A percentile compares a stretch with the other conserved stretches of the same genome.
Evolutionary conservation across 23 red algal genomes (phyloP).

Genomic region (Gracilaria vermiculophylla): DNA sequence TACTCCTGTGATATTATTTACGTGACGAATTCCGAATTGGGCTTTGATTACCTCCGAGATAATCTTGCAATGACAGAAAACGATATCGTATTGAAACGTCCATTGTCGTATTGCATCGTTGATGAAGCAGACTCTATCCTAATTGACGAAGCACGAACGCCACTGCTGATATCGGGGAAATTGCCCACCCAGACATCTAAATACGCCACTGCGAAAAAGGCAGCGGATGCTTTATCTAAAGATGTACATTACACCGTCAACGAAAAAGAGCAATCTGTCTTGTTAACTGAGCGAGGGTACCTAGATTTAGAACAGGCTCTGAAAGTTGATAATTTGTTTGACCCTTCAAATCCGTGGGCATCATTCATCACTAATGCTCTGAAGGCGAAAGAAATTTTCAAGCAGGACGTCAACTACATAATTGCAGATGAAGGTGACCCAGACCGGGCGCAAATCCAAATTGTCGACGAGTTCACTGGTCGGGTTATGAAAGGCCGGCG

Average conservation of each 20-base stretch:
- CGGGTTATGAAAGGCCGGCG: slow-evolving; percentile 86
- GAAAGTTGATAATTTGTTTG: slow-evolving; percentile 74
- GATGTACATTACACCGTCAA: slow-evolving; percentile 84
- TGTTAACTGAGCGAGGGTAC: slow-evolving; percentile 82
- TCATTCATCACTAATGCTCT: slow-evolving; percentile 86
- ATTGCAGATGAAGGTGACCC: slow-evolving; percentile 26
- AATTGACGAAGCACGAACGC: slow-evolving; percentile 98
- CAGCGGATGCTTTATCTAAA: slow-evolving; percentile 51
- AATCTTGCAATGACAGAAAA: slow-evolving; percentile 80
- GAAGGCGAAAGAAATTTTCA: slow-evolving; percentile 96
- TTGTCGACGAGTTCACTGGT: slow-evolving; percentile 95
- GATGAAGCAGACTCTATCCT: slow-evolving; percentile 98
- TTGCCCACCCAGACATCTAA: slow-evolving; percentile 54
- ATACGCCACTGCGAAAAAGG: slow-evolving; percentile 74
- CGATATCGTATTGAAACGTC: slow-evolving; percentile 67
- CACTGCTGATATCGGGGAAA: slow-evolving; percentile 90
- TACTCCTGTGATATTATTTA: slow-evolving; percentile 89
- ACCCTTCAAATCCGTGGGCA: slow-evolving; percentile 81
- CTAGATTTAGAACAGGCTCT: slow-evolving; percentile 75
- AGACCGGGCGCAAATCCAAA: slow-evolving; percentile 68
- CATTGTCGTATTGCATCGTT: slow-evolving; percentile 86
- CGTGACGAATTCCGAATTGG: slow-evolving; percentile 97
- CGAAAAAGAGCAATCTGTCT: slow-evolving; percentile 92
- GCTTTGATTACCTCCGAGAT: slow-evolving; percentile 98
- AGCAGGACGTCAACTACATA: slow-evolving; percentile 89